These are phyloP conservation scores for Nitzschia sp. DNA, from an alignment of 108 stramenopile genomes.

Conservation along the genomic window DNA sequence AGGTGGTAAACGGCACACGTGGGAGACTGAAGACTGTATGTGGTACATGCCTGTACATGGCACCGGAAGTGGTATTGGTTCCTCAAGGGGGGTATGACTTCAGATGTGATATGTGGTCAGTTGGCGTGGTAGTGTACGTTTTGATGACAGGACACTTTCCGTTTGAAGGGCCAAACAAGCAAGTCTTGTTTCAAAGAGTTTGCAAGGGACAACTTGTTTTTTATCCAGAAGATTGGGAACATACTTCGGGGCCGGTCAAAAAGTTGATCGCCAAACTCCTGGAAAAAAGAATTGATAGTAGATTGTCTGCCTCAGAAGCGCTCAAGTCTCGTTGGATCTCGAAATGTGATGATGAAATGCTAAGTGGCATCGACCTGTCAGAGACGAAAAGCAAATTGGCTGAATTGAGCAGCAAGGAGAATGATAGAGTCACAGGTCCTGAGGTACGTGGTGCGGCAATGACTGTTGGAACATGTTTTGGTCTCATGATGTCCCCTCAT, in stretches of 20 bases:
- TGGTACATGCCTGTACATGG: constrained; percentile 76
- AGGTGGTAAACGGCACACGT: constrained; percentile 41
- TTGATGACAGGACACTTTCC: constrained; percentile 91
- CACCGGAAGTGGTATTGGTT: constrained; percentile 71
- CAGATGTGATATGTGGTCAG: constrained; percentile 90
- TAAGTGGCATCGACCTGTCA: constrained; percentile 37
- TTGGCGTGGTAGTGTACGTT: constrained; percentile 93
- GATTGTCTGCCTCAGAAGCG: constrained; percentile 53
- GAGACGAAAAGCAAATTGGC: constrained; percentile 17
- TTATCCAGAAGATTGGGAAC: constrained; percentile 51
- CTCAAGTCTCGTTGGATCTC: constrained; percentile 28
- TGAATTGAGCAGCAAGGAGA: background rate
- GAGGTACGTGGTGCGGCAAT: background rate
- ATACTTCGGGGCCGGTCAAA: constrained; percentile 48
- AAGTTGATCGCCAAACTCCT: no score
- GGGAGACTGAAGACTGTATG: constrained; percentile 85
- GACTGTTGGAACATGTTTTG: no score
- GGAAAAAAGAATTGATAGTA: constrained; percentile 36
- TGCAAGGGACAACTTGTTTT: no score
- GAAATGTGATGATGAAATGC: constrained; percentile 26
- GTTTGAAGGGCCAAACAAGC: no score
- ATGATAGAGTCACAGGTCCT: constrained; percentile 30
- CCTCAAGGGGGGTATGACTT: constrained; percentile 57
- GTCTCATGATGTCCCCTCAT: no score
- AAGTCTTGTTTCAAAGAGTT: no score